Percentiles rank a stretch among this genome's conserved stretches.
Evolutionary conservation across 2,329 filamentous ascomycete species (phyloP).

Genomic region (Torrubiella hemipterigena): DNA sequence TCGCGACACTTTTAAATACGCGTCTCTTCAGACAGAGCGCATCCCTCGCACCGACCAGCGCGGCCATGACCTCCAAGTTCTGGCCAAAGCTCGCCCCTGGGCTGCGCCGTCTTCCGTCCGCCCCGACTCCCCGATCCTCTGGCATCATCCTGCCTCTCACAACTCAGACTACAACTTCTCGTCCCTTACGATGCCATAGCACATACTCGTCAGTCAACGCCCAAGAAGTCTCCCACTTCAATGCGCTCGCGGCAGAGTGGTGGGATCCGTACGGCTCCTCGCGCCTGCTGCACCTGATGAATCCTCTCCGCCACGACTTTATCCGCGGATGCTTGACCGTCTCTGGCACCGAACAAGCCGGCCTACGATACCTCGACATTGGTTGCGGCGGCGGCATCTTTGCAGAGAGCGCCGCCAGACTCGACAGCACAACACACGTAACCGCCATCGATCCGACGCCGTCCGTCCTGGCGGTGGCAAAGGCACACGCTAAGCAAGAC

Average conservation of each 20-base stretch:
- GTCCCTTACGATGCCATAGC: slow-evolving; percentile 9
- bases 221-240: slow-evolving; percentile 88
- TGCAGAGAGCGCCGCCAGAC: slow-evolving; percentile 70
- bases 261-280: slow-evolving; percentile 95
- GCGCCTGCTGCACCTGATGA: slow-evolving; percentile 91
- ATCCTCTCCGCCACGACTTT: slow-evolving; percentile 90
- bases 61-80: too few relatives aligned
- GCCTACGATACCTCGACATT: slow-evolving; percentile 70
- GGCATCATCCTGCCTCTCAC: too few relatives aligned
- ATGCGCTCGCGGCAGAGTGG: slow-evolving; percentile 83
- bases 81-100: too few relatives aligned
- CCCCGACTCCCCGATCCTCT: not conserved
- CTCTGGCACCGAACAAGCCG: slow-evolving; percentile 27
- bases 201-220: slow-evolving; percentile 66
- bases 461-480: slow-evolving; percentile 63
- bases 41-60: too few relatives aligned
- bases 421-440: slow-evolving; percentile 50
- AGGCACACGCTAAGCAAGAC: slow-evolving; percentile 62
- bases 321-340: slow-evolving; percentile 57
- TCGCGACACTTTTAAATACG: too few relatives aligned
- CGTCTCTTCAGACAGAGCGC: too few relatives aligned
- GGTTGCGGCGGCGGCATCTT: slow-evolving; percentile 97
- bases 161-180: slow-evolving; percentile 10
- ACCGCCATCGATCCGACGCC: slow-evolving; percentile 69
- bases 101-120: not conserved